Conservation (phyloP, 495 filamentous ascomycete genomes). For the Copromyces sp. region DNA sequence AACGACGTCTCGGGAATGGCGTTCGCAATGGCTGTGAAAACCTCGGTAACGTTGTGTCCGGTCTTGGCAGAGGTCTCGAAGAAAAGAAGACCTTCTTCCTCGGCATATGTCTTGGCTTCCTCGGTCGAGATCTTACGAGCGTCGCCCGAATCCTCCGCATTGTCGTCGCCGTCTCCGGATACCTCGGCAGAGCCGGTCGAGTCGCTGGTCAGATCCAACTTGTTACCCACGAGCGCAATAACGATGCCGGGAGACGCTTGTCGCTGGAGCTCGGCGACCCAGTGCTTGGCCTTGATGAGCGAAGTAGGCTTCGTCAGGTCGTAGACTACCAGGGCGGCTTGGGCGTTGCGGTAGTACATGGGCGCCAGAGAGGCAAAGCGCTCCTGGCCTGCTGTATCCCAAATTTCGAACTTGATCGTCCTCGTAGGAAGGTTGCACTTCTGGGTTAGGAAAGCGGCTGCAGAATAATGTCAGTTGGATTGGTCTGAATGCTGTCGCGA, state of each 20-base stretch:
- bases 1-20: slow-evolving; percentile 92
- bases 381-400: slow-evolving; percentile 98
- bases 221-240: slow-evolving; percentile 95
- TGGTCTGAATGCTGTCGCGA: not conserved
- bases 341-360: slow-evolving; percentile 99
- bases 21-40: slow-evolving; percentile 97
- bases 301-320: slow-evolving; percentile 96
- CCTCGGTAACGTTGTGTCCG: slow-evolving; percentile 82
- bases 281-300: slow-evolving; percentile 92
- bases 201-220: slow-evolving; percentile 74
- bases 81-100: slow-evolving; percentile 87
- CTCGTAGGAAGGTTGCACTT: slow-evolving; percentile 93
- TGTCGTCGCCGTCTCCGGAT: slow-evolving; percentile 17
- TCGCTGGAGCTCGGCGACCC: slow-evolving; percentile 95
- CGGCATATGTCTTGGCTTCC: slow-evolving; percentile 87
- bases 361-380: slow-evolving; percentile 93
- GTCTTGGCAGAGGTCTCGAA: slow-evolving; percentile 98
- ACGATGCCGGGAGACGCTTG: slow-evolving; percentile 98
- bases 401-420: slow-evolving; percentile 99
- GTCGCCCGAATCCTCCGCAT: slow-evolving; percentile 57
- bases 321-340: slow-evolving; percentile 97
- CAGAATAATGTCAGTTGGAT: not conserved
- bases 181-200: slow-evolving; percentile 31
- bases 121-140: slow-evolving; percentile 76
- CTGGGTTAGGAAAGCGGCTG: slow-evolving; percentile 96